Evolutionary conservation across 331 rosid genomes (phyloP).

Genomic region (Erythrophleum ivorense): DNA sequence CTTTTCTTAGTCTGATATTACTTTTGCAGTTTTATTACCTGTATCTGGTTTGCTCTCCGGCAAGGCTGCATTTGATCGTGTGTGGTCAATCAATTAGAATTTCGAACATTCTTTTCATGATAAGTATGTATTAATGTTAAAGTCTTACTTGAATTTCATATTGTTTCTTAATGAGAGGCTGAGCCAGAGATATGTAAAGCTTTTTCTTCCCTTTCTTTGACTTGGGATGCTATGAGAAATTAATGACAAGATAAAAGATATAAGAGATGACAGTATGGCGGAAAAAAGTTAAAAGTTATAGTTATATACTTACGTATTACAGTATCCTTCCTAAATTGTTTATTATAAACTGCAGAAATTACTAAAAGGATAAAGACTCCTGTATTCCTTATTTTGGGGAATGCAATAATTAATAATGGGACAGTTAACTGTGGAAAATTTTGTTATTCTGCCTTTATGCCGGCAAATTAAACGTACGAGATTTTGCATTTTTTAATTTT

Average conservation of each 20-base stretch:
- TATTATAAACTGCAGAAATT: no score
- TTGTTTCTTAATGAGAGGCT: neutral
- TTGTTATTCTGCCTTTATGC: no score
- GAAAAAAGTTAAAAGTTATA: neutral
- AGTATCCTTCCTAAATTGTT: constrained; percentile 1
- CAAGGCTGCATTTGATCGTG: neutral
- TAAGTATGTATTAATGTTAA: neutral
- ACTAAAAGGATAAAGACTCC: no score
- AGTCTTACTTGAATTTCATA: neutral
- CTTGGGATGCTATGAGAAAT: constrained; percentile 34
- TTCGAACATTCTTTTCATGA: neutral
- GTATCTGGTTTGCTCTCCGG: no score
- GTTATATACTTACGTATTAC: neutral
- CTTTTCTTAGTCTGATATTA: no score
- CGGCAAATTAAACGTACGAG: no score
- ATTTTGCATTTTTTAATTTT: no score
- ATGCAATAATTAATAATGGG: no score
- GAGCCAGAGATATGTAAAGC: neutral
- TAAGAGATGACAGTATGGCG: neutral
- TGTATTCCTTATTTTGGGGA: no score
- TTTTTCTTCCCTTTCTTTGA: neutral
- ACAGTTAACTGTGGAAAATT: no score
- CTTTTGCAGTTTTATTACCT: no score
- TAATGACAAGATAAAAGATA: constrained; percentile 22
- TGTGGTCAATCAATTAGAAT: neutral